phyloP scores from a whole-genome alignment of 441 rosid genomes.

The Croton laevigatus region DNA sequence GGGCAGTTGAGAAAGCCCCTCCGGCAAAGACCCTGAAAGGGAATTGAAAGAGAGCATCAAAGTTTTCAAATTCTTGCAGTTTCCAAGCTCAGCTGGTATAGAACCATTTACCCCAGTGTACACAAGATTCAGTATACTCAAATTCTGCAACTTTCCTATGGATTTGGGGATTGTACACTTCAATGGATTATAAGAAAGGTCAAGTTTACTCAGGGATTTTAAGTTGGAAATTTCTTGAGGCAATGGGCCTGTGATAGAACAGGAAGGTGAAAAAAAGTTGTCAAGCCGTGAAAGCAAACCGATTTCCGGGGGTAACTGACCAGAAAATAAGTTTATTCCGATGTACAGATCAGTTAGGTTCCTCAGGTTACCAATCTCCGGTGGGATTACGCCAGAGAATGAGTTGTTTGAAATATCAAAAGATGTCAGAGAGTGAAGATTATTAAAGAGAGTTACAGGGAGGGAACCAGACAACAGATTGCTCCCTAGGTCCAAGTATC shows the following conservation, averaged over 20 bases:
- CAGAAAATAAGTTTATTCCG: constrained; percentile 64
- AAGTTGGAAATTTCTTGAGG: constrained; percentile 56
- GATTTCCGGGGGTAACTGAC: constrained; percentile 62
- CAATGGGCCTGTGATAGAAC: constrained; percentile 64
- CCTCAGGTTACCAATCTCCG: constrained; percentile 50
- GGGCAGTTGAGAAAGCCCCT: constrained; percentile 60
- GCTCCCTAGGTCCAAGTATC: constrained; percentile 55
- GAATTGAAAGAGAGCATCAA: constrained; percentile 69
- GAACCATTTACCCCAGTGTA: constrained; percentile 64
- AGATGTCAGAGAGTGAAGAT: constrained; percentile 46
- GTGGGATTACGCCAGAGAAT: constrained; percentile 54
- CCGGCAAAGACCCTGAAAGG: constrained; percentile 65
- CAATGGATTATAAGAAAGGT: constrained; percentile 83
- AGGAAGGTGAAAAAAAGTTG: constrained; percentile 51
- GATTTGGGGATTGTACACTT: constrained; percentile 59
- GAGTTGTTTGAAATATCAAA: constrained; percentile 77
- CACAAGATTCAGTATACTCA: constrained; percentile 54
- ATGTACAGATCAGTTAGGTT: constrained; percentile 68
- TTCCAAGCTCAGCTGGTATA: constrained; percentile 73
- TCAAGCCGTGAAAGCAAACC: constrained; percentile 55
- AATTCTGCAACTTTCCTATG: constrained; percentile 52
- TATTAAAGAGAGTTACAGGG: constrained; percentile 40
- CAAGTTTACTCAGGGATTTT: constrained; percentile 46
- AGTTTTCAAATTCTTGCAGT: constrained; percentile 56
- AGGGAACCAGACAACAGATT: constrained; percentile 62